Evolutionary conservation across 1,284 basidiomycete species (phyloP), one percentile per base, ranked within the genome.

Genomic region (Omphalotus olearius): DNA sequence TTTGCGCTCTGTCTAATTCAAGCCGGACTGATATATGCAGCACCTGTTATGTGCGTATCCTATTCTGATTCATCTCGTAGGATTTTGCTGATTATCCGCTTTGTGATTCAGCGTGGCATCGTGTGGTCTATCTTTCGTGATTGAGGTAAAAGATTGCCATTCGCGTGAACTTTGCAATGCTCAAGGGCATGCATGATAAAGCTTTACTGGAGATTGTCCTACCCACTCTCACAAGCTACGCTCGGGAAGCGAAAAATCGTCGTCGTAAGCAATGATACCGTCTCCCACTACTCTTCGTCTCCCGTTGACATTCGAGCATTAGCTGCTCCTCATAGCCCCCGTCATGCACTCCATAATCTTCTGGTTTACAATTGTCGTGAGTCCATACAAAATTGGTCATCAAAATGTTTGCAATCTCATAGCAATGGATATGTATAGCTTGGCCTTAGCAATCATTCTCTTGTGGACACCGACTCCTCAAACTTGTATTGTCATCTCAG

Each of bases 21-120:
- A 37, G 41, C 38, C 16, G 51, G 51, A 18, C 39, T 56, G 25
- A 46, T 53, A 14, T 56, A 50, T 41, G 55, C 51, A 13, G 49
- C 45, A 28, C 49, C 50, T n/a, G 37, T 45, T 9, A 37, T 17
- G 49, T 47, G 44, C 13, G 41, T n/a, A n/a, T n/a, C n/a, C n/a
- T n/a, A n/a, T 43, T 17, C 25, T 9, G 6, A 9, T 41, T 18
- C 17, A 14, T 17, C 20, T 18, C 20, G 13, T 10, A 9, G 25
- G 9, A 6, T 30, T 30, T 16, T 25, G 16, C 45, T 47, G 20
- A 47, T 10, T 13, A 5, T 14, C 10, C 6, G n/a, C 25, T 25
- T 35, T 35, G n/a, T 30, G 25, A 25, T 36, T n/a, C 18, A 51
- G 53, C 13, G 40, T 55, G 4, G 48, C 48, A 13, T 28, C 39